Percentiles rank a stretch among this genome's conserved stretches.
These are phyloP conservation scores for Camelina neglecta DNA, from an alignment of 345 rosid species.

Conservation along the genomic window DNA sequence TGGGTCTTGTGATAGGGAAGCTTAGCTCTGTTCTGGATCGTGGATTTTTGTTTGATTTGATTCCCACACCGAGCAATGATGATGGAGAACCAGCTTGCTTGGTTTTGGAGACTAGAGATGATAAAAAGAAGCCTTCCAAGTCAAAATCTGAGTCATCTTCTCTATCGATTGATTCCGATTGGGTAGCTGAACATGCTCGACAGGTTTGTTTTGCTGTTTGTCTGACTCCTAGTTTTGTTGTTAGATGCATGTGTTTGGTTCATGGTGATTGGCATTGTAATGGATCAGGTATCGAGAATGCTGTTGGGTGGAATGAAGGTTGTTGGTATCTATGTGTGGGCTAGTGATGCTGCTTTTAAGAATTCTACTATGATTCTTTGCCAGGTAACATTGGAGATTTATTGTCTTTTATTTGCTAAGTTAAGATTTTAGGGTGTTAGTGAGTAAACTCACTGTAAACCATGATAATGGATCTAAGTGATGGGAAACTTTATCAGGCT, in stretches of 20 bases:
- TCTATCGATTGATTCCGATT: constrained; percentile 66
- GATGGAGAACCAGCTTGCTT: constrained; percentile 78
- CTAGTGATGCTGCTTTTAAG: constrained; percentile 73
- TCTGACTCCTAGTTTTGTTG: neutral
- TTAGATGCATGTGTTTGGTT: constrained; percentile 1
- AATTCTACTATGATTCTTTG: constrained; percentile 73
- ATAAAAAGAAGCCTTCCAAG: constrained; percentile 61
- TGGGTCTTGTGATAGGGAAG: constrained; percentile 89
- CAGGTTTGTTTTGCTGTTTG: constrained; percentile 55
- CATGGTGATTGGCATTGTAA: constrained; percentile 25
- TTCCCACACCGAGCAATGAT: constrained; percentile 81
- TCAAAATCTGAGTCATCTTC: constrained; percentile 73
- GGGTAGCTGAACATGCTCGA: constrained; percentile 94
- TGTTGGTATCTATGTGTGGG: constrained; percentile 90
- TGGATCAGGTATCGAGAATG: constrained; percentile 80
- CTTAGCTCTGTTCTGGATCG: constrained; percentile 78
- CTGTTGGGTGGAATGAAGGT: constrained; percentile 86
- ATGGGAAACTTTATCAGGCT: constrained; percentile 48
- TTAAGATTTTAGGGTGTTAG: neutral
- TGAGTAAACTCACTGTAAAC: neutral
- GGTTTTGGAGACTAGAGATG: constrained; percentile 60
- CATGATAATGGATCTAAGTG: constrained; percentile 16
- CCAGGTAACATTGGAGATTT: constrained; percentile 56
- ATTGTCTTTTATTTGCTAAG: neutral
- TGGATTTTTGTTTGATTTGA: constrained; percentile 80